Conservation (phyloP, 768 basidiomycete genomes). For the Termitomyces sp. region DNA sequence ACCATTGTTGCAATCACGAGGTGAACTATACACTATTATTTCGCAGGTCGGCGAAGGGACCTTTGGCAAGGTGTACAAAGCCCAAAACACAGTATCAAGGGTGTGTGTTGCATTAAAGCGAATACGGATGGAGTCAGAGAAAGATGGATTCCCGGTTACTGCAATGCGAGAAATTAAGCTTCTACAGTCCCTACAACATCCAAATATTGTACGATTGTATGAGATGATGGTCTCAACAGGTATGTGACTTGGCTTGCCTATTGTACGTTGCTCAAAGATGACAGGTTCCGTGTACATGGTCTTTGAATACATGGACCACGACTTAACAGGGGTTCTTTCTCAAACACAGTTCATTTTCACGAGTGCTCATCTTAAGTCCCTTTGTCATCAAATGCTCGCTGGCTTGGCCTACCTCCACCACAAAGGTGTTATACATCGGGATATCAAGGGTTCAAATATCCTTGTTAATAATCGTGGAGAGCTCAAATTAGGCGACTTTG, state of each 20-base stretch:
- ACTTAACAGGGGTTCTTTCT: conserved; percentile 89
- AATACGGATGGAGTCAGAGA: conserved; percentile 96
- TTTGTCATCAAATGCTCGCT: conserved; percentile 92
- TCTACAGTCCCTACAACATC: conserved; percentile 83
- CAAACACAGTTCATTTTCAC: conserved; percentile 86
- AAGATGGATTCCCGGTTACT: conserved; percentile 97
- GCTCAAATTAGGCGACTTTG: conserved; percentile 96
- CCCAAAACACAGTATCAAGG: conserved; percentile 74
- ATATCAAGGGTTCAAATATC: conserved; percentile 99
- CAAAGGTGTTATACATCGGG: conserved; percentile 94
- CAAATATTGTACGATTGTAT: conserved; percentile 82
- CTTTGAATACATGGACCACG: conserved; percentile 99
- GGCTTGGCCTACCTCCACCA: conserved; percentile 94
- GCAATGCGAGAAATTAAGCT: conserved; percentile 99
- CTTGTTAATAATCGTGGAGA: conserved; percentile 87
- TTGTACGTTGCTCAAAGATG: conserved; percentile 6
- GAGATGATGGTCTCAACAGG: conserved; percentile 99
- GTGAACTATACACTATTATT: conserved; percentile 78
- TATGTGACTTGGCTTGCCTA: conserved; percentile 26
- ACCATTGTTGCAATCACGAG: conserved; percentile 19
- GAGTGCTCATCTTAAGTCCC: conserved; percentile 88
- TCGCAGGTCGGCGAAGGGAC: conserved; percentile 98
- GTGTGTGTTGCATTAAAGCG: conserved; percentile 87
- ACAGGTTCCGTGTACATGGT: conserved; percentile 98
- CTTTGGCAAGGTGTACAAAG: conserved; percentile 97